Base-by-base conservation (phyloP, 495 filamentous ascomycete genomes). In the Aspergillus diversus region DNA sequence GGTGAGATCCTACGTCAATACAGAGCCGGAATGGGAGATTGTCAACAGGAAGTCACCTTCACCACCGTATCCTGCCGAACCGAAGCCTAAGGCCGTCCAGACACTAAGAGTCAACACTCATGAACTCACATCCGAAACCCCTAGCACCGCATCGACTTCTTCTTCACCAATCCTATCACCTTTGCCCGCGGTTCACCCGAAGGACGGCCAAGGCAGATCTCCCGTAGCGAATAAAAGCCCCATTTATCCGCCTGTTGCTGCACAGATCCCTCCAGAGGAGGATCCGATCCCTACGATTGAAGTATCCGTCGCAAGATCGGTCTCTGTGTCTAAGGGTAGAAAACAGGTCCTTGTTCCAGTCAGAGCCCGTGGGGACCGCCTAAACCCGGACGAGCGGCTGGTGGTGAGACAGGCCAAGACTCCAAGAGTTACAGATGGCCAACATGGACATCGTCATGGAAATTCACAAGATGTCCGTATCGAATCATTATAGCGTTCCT, bases 251-350 rank as follows among this genome's bases (percentile, higher is more conserved):
- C 46, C 68, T 3, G 65, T 51, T 31, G 58, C 63, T 1, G 60
- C 34, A 43, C 59, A 57, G 15, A 51, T 43, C 9, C 46, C 33
- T 11, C 47, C 55, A 0, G 55, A 63, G 21, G 47, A 53, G 12
- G 48, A 61, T 4, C 55, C 63, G 32, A 56, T 66, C 9, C 75
- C 74, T 5, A 71, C 57, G 0, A 66, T 80, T 21, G 72, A 80
- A 50, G 65, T 81, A 33, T 80, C 79, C 3, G 73, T 71, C 34
- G 79, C 79, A 6, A 64, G 76, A 13, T 80, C 79, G 9, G 63
- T 81, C 15, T 80, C 77, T 13, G 73, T 81, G 1, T 75, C 75
- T 0, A 67, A 68, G 21, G 72, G 70, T n/a, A 76, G 68, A 57
- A 70, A 66, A 7, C 77, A 80, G 48, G 64, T 75, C 13, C 59